Percentiles rank a stretch among this genome's conserved stretches.
These are phyloP conservation scores for Passiflora organensis DNA, from an alignment of 345 rosid species.

Conservation along the genomic window DNA sequence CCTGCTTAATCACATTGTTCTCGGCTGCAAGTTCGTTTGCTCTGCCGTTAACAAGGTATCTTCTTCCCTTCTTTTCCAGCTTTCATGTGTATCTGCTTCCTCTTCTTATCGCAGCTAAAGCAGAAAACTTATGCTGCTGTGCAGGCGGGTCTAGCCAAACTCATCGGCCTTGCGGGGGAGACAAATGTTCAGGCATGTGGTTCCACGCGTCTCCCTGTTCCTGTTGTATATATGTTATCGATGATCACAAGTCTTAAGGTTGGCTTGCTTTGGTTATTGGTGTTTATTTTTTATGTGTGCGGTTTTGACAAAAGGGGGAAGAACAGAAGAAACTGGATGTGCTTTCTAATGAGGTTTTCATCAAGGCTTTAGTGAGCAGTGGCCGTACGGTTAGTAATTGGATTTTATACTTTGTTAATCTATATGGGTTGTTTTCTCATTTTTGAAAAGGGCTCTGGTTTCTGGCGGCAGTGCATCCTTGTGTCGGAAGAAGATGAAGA, in stretches of 20 bases:
- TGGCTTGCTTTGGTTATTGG: background rate
- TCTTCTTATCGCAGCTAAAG: background rate
- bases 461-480: conserved; percentile 64
- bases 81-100: background rate
- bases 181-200: conserved; percentile 81
- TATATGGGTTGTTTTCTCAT: too few species aligned
- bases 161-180: conserved; percentile 95
- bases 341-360: conserved; percentile 87
- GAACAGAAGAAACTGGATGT: conserved; percentile 98
- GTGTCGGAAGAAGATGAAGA: conserved; percentile 98
- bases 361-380: conserved; percentile 94
- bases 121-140: conserved; percentile 1
- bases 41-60: conserved; percentile 78
- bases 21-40: conserved; percentile 99
- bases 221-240: background rate
- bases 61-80: background rate
- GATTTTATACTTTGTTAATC: too few species aligned
- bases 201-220: conserved; percentile 4
- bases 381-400: conserved; percentile 73
- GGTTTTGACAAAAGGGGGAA: conserved; percentile 57
- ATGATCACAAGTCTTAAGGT: background rate
- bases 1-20: conserved; percentile 85
- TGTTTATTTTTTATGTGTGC: background rate
- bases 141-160: conserved; percentile 97
- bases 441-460: too few species aligned